Evolutionary conservation across 768 basidiomycete species (phyloP), one percentile per base, ranked within the genome.

Genomic region (Lactarius hatsudake): DNA sequence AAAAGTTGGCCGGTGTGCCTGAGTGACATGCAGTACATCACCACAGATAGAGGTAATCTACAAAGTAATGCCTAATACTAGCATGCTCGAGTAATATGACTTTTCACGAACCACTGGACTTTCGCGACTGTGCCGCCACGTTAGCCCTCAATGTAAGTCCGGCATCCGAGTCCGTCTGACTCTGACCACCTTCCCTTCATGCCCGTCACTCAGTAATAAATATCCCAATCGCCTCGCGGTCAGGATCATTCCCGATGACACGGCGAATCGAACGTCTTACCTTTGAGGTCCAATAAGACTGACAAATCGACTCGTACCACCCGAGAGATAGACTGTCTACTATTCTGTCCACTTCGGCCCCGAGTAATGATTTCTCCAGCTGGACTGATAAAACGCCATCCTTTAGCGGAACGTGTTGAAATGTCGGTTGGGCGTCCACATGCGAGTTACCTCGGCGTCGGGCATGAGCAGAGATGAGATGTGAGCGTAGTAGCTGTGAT

Each of bases 161-260:
- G 97, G 97, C 97, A 99, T 98, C 68, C 84, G 32, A 32, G 30
- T 30, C 30, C 4, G 32, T 32, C 32, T 7, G 82, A n/a, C n/a
- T 61, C 96, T 84, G 12, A 94, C 90, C 20, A 90, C 92, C 77
- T 89, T 94, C 43, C 93, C 96, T 78, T 97, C 93, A 72, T 99
- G 32, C 84, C 86, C 17, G 94, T 94, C 10, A 90, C 86, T 94
- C 95, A 98, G 78, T 98, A 98, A 76, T 94, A 99, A 67, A 98
- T 96, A 72, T 97, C 94, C 96, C 95, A 97, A 77, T 97, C 2
- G 91, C 86, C 70, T 96, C 92, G 72, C 2, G 12, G 20, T 59
- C 2, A 60, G 28, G 23, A 48, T 28, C 61, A 59, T 51, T 53
- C 12, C 1, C 5, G 3, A 32, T 20, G 2, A 43, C 0, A 18